Conservation (phyloP, 2,329 filamentous ascomycete genomes). For the Sclerotinia glacialis region DNA sequence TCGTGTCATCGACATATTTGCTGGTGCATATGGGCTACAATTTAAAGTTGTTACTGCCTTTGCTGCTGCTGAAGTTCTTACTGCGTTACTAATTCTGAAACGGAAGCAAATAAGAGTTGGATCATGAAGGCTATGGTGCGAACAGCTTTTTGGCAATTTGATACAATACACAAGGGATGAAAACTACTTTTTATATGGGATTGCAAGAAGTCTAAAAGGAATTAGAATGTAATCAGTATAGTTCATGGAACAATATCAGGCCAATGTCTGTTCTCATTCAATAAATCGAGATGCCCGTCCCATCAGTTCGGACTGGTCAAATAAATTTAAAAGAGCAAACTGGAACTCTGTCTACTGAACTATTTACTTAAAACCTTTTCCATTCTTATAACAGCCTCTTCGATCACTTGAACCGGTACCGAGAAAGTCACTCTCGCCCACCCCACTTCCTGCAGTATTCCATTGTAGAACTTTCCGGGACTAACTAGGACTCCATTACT, state of each 20-base stretch:
- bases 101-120: background rate
- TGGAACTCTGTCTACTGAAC: background rate
- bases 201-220: too few species aligned
- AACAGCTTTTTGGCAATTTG: background rate
- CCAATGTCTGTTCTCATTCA: background rate
- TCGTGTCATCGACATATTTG: background rate
- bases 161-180: background rate
- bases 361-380: background rate
- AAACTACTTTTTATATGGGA: too few species aligned
- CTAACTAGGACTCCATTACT: background rate
- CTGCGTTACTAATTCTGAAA: background rate
- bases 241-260: background rate
- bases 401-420: background rate
- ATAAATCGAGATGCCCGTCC: background rate
- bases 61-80: slow-evolving; percentile 7
- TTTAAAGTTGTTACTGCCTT: slow-evolving; percentile 5
- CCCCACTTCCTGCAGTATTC: background rate
- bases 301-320: background rate
- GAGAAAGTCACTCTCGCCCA: slow-evolving; percentile 11
- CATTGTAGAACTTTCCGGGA: background rate
- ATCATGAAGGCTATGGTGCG: background rate
- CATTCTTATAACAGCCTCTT: background rate
- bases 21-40: slow-evolving; percentile 3
- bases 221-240: too few species aligned
- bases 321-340: background rate